A percentile compares a stretch with the other conserved stretches of the same genome.
Conservation (phyloP, 2,329 filamentous ascomycete genomes). For the Colletotrichum gloeosporioides region DNA sequence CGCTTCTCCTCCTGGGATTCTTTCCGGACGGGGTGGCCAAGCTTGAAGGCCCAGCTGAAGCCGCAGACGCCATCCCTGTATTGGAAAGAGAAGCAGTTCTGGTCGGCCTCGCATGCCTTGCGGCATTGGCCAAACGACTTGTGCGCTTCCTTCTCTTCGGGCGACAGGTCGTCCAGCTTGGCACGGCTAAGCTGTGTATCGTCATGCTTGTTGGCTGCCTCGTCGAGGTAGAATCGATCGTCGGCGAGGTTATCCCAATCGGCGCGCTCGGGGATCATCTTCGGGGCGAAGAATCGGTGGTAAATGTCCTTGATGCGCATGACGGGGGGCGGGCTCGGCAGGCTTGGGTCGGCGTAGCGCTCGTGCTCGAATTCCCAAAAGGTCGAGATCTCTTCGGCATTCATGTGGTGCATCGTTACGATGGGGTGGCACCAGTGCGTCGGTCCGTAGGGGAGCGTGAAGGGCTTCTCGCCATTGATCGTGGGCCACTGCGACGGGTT, state of each 20-base stretch:
- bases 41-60: conserved; percentile 37
- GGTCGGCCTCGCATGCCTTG: conserved; percentile 44
- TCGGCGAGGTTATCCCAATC: conserved; percentile 61
- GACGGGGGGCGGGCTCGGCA: conserved; percentile 27
- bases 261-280: conserved; percentile 40
- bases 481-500: conserved; percentile 49
- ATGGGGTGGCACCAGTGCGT: conserved; percentile 62
- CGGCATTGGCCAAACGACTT: conserved; percentile 47
- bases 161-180: conserved; percentile 36
- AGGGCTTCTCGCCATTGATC: conserved; percentile 61
- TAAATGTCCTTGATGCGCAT: conserved; percentile 55
- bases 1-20: conserved; percentile 31
- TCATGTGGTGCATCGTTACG: conserved; percentile 61
- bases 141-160: conserved; percentile 46
- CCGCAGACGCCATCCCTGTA: conserved; percentile 44
- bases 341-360: conserved; percentile 31
- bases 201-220: conserved; percentile 30
- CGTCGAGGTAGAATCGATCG: conserved; percentile 47
- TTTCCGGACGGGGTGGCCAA: conserved; percentile 42
- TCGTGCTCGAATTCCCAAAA: conserved; percentile 58
- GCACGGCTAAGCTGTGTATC: conserved; percentile 35
- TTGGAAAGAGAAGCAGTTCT: conserved; percentile 46
- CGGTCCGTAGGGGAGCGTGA: conserved; percentile 50
- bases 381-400: conserved; percentile 52
- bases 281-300: conserved; percentile 46